A percentile compares a stretch with the other conserved stretches of the same genome.
phyloP scores from a whole-genome alignment of 345 rosid genomes.

The Boechera divaricarpa region DNA sequence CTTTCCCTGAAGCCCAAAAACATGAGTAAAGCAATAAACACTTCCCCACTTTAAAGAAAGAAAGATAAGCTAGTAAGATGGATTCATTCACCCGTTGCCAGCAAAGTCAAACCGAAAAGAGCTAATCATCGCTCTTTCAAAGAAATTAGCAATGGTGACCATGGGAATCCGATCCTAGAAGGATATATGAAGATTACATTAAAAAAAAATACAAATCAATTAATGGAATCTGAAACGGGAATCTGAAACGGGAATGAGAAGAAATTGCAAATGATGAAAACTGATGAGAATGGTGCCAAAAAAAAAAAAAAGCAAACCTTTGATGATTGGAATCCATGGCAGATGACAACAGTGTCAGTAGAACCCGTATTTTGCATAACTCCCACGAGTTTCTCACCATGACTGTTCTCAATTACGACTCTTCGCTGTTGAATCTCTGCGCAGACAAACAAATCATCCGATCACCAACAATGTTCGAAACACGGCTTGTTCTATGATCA shows the following conservation, averaged over 20 bases:
- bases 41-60: not conserved
- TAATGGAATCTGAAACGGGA: not conserved
- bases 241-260: not conserved
- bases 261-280: not conserved
- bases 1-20: constrained; percentile 64
- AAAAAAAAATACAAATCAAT: not conserved
- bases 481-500: not conserved
- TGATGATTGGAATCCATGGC: constrained; percentile 85
- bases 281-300: not conserved
- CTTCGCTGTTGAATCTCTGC: constrained; percentile 43
- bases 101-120: constrained; percentile 89
- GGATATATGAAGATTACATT: not conserved
- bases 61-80: not conserved
- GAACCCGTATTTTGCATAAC: constrained; percentile 81
- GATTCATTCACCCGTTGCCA: constrained; percentile 73
- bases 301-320: constrained; percentile 53
- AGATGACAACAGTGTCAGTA: constrained; percentile 69
- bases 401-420: constrained; percentile 58
- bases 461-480: constrained; percentile 4
- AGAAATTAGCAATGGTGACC: constrained; percentile 60
- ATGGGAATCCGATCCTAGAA: constrained; percentile 75
- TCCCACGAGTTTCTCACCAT: constrained; percentile 83
- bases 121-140: constrained; percentile 61
- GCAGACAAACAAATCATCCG: not conserved
- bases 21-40: constrained; percentile 23